Evolutionary conservation across 371 early-diverging fungal genomes (phyloP), one percentile per base, ranked within the genome.

Genomic region (Mucor irregularis): DNA sequence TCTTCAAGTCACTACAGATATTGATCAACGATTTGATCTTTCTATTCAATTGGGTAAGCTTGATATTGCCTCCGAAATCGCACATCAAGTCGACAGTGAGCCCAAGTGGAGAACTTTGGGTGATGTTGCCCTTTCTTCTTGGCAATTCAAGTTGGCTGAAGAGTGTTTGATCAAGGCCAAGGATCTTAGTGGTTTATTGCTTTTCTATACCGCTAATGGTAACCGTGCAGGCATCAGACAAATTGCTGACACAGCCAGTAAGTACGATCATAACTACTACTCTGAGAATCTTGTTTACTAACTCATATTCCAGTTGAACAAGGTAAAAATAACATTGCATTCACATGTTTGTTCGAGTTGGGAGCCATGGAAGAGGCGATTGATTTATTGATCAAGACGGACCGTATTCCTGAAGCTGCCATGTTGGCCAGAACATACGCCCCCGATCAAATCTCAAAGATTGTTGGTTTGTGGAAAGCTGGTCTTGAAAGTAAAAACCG

Each of bases 331-430:
- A 96, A 97, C 68, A 87, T 97, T 61, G 93, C 96, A 2, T 94
- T 97, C 71, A 74, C 88, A 2, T 91, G 93, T 62, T 80, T 86
- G 59, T 81, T 91, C 58, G 68, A 89, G 51, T 74, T 89, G 28
- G 90, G 90, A 22, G 81, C 90, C 24, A 65, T 83, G 34, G 87
- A 91, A 46, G 82, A 90, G 31, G 89, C 91, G 47, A 82, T 96
- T 49, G 90, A 91, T 14, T 70, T 97, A 13, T 78, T 98, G 45
- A 71, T 90, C 57, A 80, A 86, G 39, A 91, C 94, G 16, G 90
- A 92, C 11, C 91, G 97, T 48, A 76, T 92, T 28, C 93, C 97
- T n/a, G 99, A 98, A 74, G 99, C 99, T 0, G 95, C 97, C 29
- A 81, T 97, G 70, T 83, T 95, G 71, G 96, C 97, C 4, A 81